Evolutionary conservation across 768 basidiomycete species (phyloP).

Genomic region (Lactifluus echinatus): DNA sequence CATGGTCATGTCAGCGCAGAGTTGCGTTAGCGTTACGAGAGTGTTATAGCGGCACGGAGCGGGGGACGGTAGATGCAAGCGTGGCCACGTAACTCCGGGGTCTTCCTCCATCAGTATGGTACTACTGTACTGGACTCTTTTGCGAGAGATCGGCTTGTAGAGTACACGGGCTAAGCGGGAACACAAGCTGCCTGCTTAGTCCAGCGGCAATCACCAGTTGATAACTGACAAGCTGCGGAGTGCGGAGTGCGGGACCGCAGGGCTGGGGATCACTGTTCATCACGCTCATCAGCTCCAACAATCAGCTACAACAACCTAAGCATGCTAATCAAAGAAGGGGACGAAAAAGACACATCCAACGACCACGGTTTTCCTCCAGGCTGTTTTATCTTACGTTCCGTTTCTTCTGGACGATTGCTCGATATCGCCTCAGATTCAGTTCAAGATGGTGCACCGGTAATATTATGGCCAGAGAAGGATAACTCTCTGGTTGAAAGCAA

Average conservation of each 20-base stretch:
- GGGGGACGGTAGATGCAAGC: not conserved
- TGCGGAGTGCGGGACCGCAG: not conserved
- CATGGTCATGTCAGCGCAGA: not conserved
- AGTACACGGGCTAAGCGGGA: too few species aligned
- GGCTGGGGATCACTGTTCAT: not conserved
- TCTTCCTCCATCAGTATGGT: too few species aligned
- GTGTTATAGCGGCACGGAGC: not conserved
- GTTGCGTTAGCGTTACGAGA: not conserved
- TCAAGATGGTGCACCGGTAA: constrained; percentile 54
- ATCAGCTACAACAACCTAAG: not conserved
- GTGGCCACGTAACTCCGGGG: too few species aligned
- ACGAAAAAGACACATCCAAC: constrained; percentile 1
- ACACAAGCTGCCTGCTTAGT: too few species aligned
- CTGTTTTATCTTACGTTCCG: constrained; percentile 54
- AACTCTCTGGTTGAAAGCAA: constrained; percentile 70
- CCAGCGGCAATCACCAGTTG: too few species aligned
- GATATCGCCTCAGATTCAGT: constrained; percentile 46
- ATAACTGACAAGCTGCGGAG: too few species aligned
- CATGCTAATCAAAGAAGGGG: constrained; percentile 5
- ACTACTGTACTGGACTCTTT: too few species aligned
- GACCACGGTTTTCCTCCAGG: constrained; percentile 34
- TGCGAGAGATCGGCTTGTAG: too few species aligned
- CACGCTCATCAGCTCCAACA: not conserved
- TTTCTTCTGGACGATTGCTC: constrained; percentile 44
- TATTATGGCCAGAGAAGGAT: constrained; percentile 68